A percentile compares a stretch with the other conserved stretches of the same genome.
phyloP scores from a whole-genome alignment of 129 eudicot genomes.

The Ambrosia trifida region DNA sequence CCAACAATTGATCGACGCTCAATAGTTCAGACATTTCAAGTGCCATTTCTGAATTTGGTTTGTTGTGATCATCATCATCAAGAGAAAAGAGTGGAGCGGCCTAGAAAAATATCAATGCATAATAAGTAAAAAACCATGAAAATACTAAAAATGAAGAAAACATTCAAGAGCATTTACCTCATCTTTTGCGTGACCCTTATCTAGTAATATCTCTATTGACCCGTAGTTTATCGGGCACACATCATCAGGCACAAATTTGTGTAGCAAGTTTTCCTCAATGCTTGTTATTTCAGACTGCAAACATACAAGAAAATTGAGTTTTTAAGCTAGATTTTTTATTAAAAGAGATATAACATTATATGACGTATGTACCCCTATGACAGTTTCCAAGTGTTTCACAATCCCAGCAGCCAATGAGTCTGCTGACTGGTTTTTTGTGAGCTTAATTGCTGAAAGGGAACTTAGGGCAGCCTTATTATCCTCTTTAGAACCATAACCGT shows the following conservation, averaged over 20 bases:
- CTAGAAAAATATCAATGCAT: conserved; percentile 31
- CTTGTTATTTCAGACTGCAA: conserved; percentile 48
- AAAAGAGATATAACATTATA: not conserved
- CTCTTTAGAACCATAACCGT: conserved; percentile 60
- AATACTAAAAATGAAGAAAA: not conserved
- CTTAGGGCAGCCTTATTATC: conserved; percentile 65
- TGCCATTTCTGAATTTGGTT: conserved; percentile 41
- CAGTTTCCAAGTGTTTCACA: conserved; percentile 48
- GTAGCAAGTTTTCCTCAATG: conserved; percentile 55
- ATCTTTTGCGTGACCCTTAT: conserved; percentile 38
- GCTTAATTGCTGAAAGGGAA: conserved; percentile 49
- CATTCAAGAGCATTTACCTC: conserved; percentile 33
- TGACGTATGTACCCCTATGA: conserved; percentile 42
- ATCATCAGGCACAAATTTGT: conserved; percentile 76
- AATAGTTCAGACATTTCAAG: conserved; percentile 44
- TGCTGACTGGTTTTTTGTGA: conserved; percentile 46
- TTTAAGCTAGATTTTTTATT: not conserved
- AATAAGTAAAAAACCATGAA: not conserved
- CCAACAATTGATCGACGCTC: conserved; percentile 63
- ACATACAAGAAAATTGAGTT: not conserved
- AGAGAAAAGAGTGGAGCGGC: conserved; percentile 44
- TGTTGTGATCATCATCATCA: conserved; percentile 49
- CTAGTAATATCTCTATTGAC: conserved; percentile 17
- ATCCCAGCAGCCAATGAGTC: conserved; percentile 61
- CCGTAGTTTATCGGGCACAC: conserved; percentile 57